A percentile compares a stretch with the other conserved stretches of the same genome.
These are phyloP conservation scores for Butyriboletus loyo DNA, from an alignment of 768 basidiomycete genomes.

Conservation along the genomic window DNA sequence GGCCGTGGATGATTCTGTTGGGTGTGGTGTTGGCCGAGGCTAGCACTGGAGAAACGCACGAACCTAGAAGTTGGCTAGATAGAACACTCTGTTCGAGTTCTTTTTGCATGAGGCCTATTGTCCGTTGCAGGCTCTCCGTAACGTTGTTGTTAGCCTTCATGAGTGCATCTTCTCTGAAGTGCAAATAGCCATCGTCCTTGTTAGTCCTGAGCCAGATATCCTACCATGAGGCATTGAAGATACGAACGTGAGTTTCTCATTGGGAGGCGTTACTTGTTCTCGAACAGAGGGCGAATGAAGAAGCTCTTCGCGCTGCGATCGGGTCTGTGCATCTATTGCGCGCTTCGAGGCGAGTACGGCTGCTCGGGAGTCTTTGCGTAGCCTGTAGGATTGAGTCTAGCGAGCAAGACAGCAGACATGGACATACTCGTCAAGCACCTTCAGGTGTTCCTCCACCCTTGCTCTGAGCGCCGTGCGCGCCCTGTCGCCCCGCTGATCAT, in stretches of 20 bases:
- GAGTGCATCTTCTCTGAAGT: slow-evolving; percentile 69
- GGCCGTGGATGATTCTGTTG: slow-evolving; percentile 71
- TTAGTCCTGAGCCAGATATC: neutral
- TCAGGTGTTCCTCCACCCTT: slow-evolving; percentile 48
- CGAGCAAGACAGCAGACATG: neutral
- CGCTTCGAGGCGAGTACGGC: slow-evolving; percentile 75
- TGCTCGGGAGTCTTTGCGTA: slow-evolving; percentile 60
- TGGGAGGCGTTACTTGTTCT: slow-evolving; percentile 41
- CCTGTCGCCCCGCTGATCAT: slow-evolving; percentile 63
- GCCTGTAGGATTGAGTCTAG: slow-evolving; percentile 33
- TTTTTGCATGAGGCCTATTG: slow-evolving; percentile 81
- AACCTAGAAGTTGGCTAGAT: slow-evolving; percentile 81
- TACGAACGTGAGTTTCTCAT: slow-evolving; percentile 64
- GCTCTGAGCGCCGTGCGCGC: slow-evolving; percentile 46
- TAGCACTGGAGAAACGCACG: slow-evolving; percentile 6
- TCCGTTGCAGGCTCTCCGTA: slow-evolving; percentile 83
- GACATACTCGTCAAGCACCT: slow-evolving; percentile 51
- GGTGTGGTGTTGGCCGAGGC: neutral
- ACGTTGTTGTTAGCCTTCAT: slow-evolving; percentile 90
- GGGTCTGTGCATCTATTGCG: slow-evolving; percentile 58
- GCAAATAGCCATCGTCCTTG: neutral
- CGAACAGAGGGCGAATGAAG: slow-evolving; percentile 47
- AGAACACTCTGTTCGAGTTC: slow-evolving; percentile 90
- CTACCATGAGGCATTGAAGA: neutral
- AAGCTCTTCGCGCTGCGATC: slow-evolving; percentile 68